Evolutionary conservation across 140 eudicot genomes (phyloP).

Genomic region (Cichorium intybus): DNA sequence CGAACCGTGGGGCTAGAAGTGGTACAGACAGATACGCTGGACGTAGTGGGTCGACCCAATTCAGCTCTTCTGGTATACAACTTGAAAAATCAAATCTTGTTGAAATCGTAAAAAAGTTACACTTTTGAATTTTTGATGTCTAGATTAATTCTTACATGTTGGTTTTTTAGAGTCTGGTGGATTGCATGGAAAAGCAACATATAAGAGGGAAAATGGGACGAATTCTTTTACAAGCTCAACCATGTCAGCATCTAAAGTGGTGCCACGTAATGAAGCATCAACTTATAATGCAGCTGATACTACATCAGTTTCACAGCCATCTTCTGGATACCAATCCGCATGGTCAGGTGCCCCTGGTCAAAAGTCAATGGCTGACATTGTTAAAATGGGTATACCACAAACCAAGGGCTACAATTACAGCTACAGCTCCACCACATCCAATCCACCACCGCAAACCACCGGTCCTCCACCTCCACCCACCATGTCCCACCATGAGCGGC

Average conservation of each 20-base stretch:
- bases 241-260: conserved; percentile 34
- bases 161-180: conserved; percentile 54
- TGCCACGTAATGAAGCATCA: conserved; percentile 48
- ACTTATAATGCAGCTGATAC: conserved; percentile 30
- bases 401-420: conserved; percentile 27
- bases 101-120: too few species aligned
- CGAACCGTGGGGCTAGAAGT: conserved; percentile 61
- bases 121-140: not conserved
- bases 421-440: too few species aligned
- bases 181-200: conserved; percentile 41
- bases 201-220: conserved; percentile 68
- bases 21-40: conserved; percentile 59
- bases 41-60: conserved; percentile 52
- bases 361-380: conserved; percentile 86
- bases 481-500: conserved; percentile 6
- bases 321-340: conserved; percentile 59
- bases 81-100: not conserved
- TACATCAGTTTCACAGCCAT: conserved; percentile 39
- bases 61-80: conserved; percentile 57
- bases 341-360: conserved; percentile 71
- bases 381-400: conserved; percentile 91
- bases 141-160: conserved; percentile 8
- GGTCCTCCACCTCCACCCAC: conserved; percentile 32
- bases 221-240: conserved; percentile 38
- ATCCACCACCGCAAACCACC: conserved; percentile 30